These are phyloP conservation scores for Agastache rugosa DNA, from an alignment of 257 asterid genomes.

Conservation along the genomic window DNA sequence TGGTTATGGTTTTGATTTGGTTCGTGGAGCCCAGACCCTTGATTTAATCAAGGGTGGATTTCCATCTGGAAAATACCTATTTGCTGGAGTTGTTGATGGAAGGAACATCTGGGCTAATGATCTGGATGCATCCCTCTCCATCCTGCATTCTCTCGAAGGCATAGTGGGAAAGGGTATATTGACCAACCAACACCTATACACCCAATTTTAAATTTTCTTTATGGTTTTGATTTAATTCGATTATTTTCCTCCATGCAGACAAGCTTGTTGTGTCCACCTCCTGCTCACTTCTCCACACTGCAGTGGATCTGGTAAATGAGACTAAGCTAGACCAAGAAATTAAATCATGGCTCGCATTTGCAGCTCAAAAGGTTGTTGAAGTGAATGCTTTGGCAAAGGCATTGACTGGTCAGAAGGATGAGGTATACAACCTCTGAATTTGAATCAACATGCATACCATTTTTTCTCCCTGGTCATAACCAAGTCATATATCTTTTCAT, in stretches of 20 bases:
- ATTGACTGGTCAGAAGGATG: slow-evolving; percentile 76
- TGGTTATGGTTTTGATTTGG: slow-evolving; percentile 86
- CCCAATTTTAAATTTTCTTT: slow-evolving; percentile 10
- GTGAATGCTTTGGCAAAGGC: slow-evolving; percentile 97
- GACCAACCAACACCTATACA: slow-evolving; percentile 5
- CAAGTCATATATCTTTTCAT: too few species aligned
- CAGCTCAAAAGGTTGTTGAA: slow-evolving; percentile 94
- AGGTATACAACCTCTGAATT: slow-evolving; percentile 49
- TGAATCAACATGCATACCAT: not conserved
- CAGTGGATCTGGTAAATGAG: slow-evolving; percentile 90
- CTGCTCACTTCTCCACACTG: slow-evolving; percentile 91
- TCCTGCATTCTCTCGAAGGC: slow-evolving; percentile 73
- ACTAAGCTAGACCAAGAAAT: slow-evolving; percentile 86
- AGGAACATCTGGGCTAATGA: slow-evolving; percentile 99
- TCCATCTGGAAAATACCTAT: slow-evolving; percentile 89
- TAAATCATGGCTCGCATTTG: slow-evolving; percentile 97
- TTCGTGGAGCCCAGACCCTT: slow-evolving; percentile 81
- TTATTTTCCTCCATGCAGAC: slow-evolving; percentile 50
- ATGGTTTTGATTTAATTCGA: not conserved
- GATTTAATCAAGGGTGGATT: slow-evolving; percentile 83
- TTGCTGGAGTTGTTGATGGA: slow-evolving; percentile 98
- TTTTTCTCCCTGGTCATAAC: too few species aligned
- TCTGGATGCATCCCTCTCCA: slow-evolving; percentile 67
- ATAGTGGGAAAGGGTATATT: slow-evolving; percentile 85
- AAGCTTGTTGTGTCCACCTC: slow-evolving; percentile 97